Evolutionary conservation across 176 grass and related monocot genomes (phyloP).

Genomic region (Avena eriantha): DNA sequence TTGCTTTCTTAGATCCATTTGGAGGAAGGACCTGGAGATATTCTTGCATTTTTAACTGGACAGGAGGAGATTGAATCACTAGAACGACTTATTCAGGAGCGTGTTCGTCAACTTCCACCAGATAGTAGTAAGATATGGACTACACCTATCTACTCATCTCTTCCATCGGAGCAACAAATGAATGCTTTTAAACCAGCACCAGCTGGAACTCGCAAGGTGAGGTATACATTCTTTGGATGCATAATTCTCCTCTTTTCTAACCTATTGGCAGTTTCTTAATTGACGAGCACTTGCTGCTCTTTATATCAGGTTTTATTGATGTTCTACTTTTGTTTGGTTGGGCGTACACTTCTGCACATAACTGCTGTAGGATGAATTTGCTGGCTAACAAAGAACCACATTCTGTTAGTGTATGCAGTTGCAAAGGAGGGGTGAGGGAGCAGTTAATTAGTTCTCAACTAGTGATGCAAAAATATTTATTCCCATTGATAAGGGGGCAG

Average conservation of each 20-base stretch:
- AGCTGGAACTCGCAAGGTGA: conserved; percentile 81
- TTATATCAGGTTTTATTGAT: conserved; percentile 1
- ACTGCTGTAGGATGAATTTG: neutral
- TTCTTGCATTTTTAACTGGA: conserved; percentile 94
- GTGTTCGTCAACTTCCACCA: conserved; percentile 61
- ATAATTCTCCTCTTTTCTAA: conserved; percentile 25
- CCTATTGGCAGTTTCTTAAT: neutral
- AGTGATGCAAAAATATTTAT: neutral
- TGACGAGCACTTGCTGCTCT: conserved; percentile 6
- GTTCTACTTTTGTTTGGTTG: neutral
- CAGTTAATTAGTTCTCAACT: neutral
- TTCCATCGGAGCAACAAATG: conserved; percentile 97
- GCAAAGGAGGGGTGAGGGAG: neutral
- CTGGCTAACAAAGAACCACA: neutral
- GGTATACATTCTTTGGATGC: conserved; percentile 14
- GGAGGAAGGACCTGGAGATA: conserved; percentile 75
- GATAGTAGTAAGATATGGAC: conserved; percentile 67
- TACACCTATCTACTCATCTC: conserved; percentile 90
- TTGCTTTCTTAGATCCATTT: conserved; percentile 79
- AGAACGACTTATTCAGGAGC: conserved; percentile 85
- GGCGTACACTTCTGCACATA: neutral
- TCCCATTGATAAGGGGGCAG: neutral
- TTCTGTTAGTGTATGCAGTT: neutral
- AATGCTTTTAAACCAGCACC: conserved; percentile 83
- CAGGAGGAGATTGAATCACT: conserved; percentile 99